A percentile compares a stretch with the other conserved stretches of the same genome.
These are phyloP conservation scores for Osmanthus fragrans DNA, from an alignment of 257 asterid genomes.

Conservation along the genomic window DNA sequence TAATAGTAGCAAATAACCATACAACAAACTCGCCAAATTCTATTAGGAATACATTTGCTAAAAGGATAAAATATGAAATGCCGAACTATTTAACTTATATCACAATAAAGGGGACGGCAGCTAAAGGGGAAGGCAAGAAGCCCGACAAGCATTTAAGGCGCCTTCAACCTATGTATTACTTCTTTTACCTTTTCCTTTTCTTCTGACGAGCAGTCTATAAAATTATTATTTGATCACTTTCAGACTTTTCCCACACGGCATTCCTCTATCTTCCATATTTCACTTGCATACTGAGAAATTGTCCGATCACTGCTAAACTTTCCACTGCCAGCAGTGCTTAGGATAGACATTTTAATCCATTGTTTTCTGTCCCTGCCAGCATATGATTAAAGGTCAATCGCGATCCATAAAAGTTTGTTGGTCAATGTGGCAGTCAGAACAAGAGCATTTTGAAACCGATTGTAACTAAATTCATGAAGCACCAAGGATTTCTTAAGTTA, in stretches of 20 bases:
- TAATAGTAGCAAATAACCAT: background rate
- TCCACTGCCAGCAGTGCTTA: constrained; percentile 95
- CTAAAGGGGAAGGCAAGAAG: background rate
- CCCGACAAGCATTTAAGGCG: background rate
- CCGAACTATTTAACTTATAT: background rate
- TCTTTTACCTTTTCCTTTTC: background rate
- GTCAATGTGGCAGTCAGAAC: background rate
- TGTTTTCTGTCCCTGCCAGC: constrained; percentile 83
- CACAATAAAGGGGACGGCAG: background rate
- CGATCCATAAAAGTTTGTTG: background rate
- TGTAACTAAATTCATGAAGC: background rate
- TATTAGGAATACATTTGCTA: background rate
- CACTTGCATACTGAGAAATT: constrained; percentile 84
- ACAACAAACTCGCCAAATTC: background rate
- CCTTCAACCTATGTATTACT: background rate
- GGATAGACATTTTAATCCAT: constrained; percentile 94
- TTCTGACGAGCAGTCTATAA: background rate
- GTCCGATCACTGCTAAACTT: constrained; percentile 97
- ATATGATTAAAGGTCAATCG: constrained; percentile 7
- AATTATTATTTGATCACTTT: background rate
- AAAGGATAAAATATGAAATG: background rate
- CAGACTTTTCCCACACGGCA: constrained; percentile 50
- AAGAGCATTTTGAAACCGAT: background rate
- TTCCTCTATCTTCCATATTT: constrained; percentile 78
- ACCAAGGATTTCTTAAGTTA: background rate